Conservation (phyloP, 306 rosid species). For the Rosa rugosa region DNA sequence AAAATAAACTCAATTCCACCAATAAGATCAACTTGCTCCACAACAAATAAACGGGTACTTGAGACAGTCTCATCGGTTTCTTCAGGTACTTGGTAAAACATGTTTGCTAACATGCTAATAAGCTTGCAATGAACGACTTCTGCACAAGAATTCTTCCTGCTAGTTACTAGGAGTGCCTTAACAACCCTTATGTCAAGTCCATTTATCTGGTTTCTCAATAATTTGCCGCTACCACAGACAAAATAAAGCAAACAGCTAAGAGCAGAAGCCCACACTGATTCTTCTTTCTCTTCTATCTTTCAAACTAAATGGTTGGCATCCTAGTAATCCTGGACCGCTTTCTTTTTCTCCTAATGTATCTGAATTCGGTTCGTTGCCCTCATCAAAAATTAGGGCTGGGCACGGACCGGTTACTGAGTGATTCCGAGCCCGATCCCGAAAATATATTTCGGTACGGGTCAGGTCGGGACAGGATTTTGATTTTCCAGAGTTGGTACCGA, state of each 20-base stretch:
- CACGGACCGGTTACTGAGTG: too few relatives aligned
- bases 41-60: slow-evolving; percentile 59
- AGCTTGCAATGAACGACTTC: slow-evolving; percentile 94
- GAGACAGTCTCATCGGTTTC: slow-evolving; percentile 40
- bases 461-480: too few relatives aligned
- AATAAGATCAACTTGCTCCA: slow-evolving; percentile 84
- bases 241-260: slow-evolving; percentile 98
- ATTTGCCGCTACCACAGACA: slow-evolving; percentile 90
- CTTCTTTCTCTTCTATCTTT: slow-evolving; percentile 87
- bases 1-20: slow-evolving; percentile 94
- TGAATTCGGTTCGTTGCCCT: too few relatives aligned
- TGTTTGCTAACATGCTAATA: slow-evolving; percentile 83
- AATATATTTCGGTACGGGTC: too few relatives aligned
- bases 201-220: slow-evolving; percentile 71
- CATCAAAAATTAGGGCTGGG: too few relatives aligned
- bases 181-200: slow-evolving; percentile 98
- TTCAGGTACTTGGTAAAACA: slow-evolving; percentile 83
- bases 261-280: slow-evolving; percentile 98
- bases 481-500: too few relatives aligned
- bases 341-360: too few relatives aligned
- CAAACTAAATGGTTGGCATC: too few relatives aligned
- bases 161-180: slow-evolving; percentile 63
- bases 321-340: too few relatives aligned
- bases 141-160: slow-evolving; percentile 93
- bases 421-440: too few relatives aligned